Percentiles rank a stretch among this genome's conserved stretches.
These are phyloP conservation scores for Phoenix roebelenii DNA, from an alignment of 176 grass and related monocot genomes.

Conservation along the genomic window DNA sequence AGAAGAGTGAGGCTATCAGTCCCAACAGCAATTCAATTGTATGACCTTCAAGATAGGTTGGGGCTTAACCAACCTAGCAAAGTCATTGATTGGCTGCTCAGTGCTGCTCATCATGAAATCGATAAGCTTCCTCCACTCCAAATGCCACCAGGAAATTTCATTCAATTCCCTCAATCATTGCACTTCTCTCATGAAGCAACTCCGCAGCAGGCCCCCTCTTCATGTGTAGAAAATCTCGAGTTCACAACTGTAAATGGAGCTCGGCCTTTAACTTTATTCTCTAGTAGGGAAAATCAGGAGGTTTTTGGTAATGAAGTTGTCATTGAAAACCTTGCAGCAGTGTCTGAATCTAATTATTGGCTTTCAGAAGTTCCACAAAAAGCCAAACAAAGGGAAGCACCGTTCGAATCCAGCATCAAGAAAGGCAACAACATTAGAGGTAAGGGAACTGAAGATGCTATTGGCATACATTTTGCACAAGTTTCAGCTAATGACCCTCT, in stretches of 20 bases:
- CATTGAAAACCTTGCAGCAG: slow-evolving; percentile 3
- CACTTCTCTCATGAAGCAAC: not conserved
- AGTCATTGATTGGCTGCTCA: slow-evolving; percentile 86
- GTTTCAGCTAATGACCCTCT: no score
- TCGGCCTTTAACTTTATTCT: slow-evolving; percentile 17
- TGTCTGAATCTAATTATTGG: no score
- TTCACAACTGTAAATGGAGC: no score
- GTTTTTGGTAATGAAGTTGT: slow-evolving; percentile 11
- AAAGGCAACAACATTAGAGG: no score
- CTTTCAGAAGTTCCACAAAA: no score
- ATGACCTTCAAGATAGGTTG: slow-evolving; percentile 92
- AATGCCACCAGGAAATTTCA: slow-evolving; percentile 44
- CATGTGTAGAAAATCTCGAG: no score
- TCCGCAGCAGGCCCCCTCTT: slow-evolving; percentile 4
- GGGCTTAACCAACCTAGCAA: slow-evolving; percentile 94
- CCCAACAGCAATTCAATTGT: slow-evolving; percentile 87
- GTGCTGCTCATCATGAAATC: slow-evolving; percentile 81
- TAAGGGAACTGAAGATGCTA: no score
- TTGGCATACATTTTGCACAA: no score
- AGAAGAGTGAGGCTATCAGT: slow-evolving; percentile 82
- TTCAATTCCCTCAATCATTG: not conserved
- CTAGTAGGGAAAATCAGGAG: slow-evolving; percentile 7
- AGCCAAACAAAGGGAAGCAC: no score
- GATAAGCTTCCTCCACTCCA: slow-evolving; percentile 89
- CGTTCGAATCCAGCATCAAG: no score